These are phyloP conservation scores for Paraphaeosphaeria minitans DNA, from an alignment of 2,329 filamentous ascomycete species.

Conservation along the genomic window DNA sequence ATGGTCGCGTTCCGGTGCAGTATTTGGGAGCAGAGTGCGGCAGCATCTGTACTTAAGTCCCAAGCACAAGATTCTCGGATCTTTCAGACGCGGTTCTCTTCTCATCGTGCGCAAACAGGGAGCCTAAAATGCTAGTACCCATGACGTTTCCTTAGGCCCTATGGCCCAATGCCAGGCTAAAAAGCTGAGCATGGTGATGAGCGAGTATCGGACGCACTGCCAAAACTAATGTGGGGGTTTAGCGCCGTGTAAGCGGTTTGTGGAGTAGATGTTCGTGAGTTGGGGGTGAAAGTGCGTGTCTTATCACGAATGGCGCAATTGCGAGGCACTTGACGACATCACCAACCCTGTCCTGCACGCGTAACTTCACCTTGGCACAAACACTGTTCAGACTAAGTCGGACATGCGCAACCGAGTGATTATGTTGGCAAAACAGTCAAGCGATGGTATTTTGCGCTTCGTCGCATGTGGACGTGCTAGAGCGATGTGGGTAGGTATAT, in stretches of 20 bases:
- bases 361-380: not conserved
- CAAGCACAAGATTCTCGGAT: slow-evolving; percentile 4
- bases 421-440: not conserved
- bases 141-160: slow-evolving; percentile 19
- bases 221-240: not conserved
- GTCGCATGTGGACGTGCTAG: not conserved
- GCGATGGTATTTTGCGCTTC: not conserved
- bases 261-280: not conserved
- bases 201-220: slow-evolving; percentile 8
- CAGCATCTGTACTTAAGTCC: not conserved
- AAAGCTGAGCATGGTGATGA: not conserved
- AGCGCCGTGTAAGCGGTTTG: not conserved
- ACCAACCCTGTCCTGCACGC: slow-evolving; percentile 13
- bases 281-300: not conserved
- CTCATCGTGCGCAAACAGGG: not conserved
- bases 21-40: not conserved
- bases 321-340: slow-evolving; percentile 22
- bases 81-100: not conserved
- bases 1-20: not conserved
- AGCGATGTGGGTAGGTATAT: not conserved
- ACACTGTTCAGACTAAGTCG: not conserved
- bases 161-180: slow-evolving; percentile 10
- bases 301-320: slow-evolving; percentile 22
- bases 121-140: not conserved
- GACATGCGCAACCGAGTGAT: not conserved